phyloP scores from a whole-genome alignment of 768 basidiomycete genomes.

The Panus rudis region DNA sequence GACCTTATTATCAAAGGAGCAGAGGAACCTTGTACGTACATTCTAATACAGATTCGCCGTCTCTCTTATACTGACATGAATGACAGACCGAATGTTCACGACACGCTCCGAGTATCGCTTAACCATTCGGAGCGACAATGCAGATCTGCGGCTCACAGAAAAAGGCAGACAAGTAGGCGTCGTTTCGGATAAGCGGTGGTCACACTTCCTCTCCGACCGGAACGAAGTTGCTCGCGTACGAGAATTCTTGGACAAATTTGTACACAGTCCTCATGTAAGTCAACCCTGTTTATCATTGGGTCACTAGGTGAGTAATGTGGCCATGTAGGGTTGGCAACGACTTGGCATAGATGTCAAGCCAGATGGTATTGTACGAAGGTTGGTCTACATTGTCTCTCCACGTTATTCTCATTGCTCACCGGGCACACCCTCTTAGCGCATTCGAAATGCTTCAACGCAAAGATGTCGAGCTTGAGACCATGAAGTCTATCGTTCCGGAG shows the following conservation, averaged over 20 bases:
- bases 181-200: slow-evolving; percentile 39
- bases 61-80: background rate
- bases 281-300: no score
- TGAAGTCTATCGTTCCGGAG: slow-evolving; percentile 41
- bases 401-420: background rate
- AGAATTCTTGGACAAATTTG: slow-evolving; percentile 26
- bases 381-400: background rate
- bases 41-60: no score
- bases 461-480: slow-evolving; percentile 34
- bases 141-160: slow-evolving; percentile 74
- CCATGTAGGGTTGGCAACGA: slow-evolving; percentile 38
- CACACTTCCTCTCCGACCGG: slow-evolving; percentile 25
- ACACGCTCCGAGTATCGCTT: slow-evolving; percentile 87
- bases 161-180: slow-evolving; percentile 35
- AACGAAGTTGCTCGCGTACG: slow-evolving; percentile 29
- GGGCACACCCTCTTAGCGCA: slow-evolving; percentile 40
- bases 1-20: slow-evolving; percentile 84
- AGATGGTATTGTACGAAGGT: slow-evolving; percentile 43
- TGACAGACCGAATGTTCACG: slow-evolving; percentile 86
- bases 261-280: slow-evolving; percentile 37
- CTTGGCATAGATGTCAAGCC: slow-evolving; percentile 33
- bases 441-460: slow-evolving; percentile 67
- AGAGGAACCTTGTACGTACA: slow-evolving; percentile 76
- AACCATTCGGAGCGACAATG: slow-evolving; percentile 84
- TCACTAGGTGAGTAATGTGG: no score